Percentiles rank a stretch among this genome's conserved stretches.
These are phyloP conservation scores for Pleurotus salmoneostramineus DNA, from an alignment of 768 basidiomycete genomes.

Conservation along the genomic window DNA sequence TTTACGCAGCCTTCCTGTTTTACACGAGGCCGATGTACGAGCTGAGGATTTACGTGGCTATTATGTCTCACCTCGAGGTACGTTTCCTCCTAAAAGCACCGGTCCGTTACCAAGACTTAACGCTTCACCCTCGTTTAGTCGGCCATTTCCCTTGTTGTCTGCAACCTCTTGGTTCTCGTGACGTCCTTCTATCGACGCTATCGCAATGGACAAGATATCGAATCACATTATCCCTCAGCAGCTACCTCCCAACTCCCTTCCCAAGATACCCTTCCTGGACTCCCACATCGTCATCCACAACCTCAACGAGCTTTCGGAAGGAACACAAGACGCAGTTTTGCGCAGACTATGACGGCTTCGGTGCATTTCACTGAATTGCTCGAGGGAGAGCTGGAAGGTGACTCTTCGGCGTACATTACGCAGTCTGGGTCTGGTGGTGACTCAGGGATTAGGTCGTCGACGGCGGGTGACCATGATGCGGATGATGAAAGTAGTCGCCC, in stretches of 20 bases:
- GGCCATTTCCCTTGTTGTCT: constrained; percentile 2
- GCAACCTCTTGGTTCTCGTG: constrained; percentile 8
- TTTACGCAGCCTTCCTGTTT: constrained; percentile 1
- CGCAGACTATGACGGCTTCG: neutral
- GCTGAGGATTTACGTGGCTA: neutral
- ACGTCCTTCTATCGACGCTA: constrained; percentile 2
- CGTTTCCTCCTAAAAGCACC: neutral
- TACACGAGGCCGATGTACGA: neutral
- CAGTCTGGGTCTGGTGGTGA: neutral
- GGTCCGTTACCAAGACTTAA: neutral
- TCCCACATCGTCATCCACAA: neutral
- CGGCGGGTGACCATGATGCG: neutral
- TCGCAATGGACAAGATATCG: constrained; percentile 1
- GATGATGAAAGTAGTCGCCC: no score
- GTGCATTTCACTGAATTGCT: neutral
- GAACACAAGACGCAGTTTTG: no score
- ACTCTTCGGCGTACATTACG: neutral
- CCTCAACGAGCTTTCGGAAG: no score
- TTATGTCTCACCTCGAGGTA: neutral
- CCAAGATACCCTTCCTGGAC: neutral
- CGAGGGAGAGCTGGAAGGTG: neutral
- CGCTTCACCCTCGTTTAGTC: neutral
- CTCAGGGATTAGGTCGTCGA: neutral
- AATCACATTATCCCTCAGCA: constrained; percentile 1
- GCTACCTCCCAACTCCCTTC: neutral